Percentiles rank a stretch among this genome's conserved stretches.
These are phyloP conservation scores for Solanum sejunctum DNA, from an alignment of 257 asterid genomes.

Conservation along the genomic window DNA sequence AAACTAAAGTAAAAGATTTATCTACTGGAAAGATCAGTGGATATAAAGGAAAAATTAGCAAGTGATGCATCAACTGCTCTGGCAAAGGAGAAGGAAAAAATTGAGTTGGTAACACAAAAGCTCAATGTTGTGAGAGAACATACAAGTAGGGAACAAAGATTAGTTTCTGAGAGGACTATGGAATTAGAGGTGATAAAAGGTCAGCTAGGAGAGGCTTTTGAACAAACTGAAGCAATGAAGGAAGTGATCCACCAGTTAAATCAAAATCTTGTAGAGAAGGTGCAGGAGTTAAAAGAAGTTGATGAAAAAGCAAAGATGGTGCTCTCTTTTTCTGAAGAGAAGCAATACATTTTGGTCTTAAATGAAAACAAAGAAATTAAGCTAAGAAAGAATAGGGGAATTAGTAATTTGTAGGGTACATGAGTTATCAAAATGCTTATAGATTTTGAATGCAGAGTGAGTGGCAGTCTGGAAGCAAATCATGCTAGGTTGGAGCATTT, in stretches of 20 bases:
- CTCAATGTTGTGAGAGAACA: slow-evolving; percentile 30
- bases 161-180: slow-evolving; percentile 26
- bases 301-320: slow-evolving; percentile 25
- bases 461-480: no score
- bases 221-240: no score
- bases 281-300: slow-evolving; percentile 30
- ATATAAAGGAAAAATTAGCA: no score
- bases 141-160: slow-evolving; percentile 21
- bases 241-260: no score
- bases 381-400: slow-evolving; percentile 32
- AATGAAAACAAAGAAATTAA: slow-evolving; percentile 35
- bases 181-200: slow-evolving; percentile 28
- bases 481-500: no score
- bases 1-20: no score
- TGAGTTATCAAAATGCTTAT: no score
- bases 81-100: slow-evolving; percentile 31
- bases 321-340: slow-evolving; percentile 31
- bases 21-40: no score
- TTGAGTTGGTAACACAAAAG: slow-evolving; percentile 38
- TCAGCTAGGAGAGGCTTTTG: no score
- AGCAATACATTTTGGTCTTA: slow-evolving; percentile 18
- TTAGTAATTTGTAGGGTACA: slow-evolving; percentile 8
- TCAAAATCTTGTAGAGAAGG: slow-evolving; percentile 38
- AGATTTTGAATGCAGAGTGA: no score
- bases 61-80: slow-evolving; percentile 28